A percentile compares a stretch with the other conserved stretches of the same genome.
Evolutionary conservation across 495 filamentous ascomycete genomes (phyloP).

Genomic region (Astrothelium subdiscretum): DNA sequence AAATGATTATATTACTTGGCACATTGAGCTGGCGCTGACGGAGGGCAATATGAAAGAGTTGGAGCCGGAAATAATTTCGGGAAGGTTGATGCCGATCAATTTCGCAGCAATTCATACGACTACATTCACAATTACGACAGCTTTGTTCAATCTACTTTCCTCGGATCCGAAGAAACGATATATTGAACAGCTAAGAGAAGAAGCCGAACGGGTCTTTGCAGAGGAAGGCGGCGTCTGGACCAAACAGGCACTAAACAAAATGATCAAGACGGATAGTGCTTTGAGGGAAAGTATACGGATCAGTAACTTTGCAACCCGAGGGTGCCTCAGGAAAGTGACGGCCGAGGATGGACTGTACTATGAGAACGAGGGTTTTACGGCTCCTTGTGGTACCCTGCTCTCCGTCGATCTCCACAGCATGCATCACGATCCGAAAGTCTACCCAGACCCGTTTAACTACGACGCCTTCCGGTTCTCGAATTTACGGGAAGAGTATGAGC

Average conservation of each 20-base stretch:
- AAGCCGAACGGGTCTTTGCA: not conserved
- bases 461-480: conserved; percentile 31
- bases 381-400: conserved; percentile 30
- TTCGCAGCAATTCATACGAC: conserved; percentile 15
- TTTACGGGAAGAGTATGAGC: conserved; percentile 5
- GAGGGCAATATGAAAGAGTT: conserved; percentile 1
- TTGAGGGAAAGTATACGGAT: conserved; percentile 34
- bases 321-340: conserved; percentile 32
- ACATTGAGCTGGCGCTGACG: conserved; percentile 2
- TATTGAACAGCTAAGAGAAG: conserved; percentile 7
- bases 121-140: conserved; percentile 10
- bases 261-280: conserved; percentile 33
- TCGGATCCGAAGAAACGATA: not conserved
- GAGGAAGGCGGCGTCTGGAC: conserved; percentile 7
- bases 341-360: conserved; percentile 24
- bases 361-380: conserved; percentile 25
- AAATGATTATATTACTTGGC: conserved; percentile 7
- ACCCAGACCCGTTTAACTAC: conserved; percentile 24
- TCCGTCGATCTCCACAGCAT: conserved; percentile 29
- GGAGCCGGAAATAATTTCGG: conserved; percentile 5
- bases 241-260: conserved; percentile 11
- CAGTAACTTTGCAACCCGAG: conserved; percentile 29
- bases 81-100: conserved; percentile 4
- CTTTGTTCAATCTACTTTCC: conserved; percentile 7
- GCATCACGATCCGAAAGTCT: conserved; percentile 30